Percentiles rank a stretch among this genome's conserved stretches.
These are phyloP conservation scores for Trametes elegans DNA, from an alignment of 768 basidiomycete genomes.

Conservation along the genomic window DNA sequence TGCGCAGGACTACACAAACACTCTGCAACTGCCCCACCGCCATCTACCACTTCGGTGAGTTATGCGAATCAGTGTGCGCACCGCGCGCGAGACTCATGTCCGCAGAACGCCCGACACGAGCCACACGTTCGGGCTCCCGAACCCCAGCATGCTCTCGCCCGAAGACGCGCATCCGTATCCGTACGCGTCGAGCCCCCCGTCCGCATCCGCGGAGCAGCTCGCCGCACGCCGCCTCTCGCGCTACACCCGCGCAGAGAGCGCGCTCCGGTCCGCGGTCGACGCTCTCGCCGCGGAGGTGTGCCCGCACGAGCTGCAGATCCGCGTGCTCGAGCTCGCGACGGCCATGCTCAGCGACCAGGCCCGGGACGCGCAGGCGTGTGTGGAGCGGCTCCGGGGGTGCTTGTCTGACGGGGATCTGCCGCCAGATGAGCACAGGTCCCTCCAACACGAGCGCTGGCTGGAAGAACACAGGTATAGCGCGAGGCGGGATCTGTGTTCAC, in stretches of 20 bases:
- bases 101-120: conserved; percentile 23
- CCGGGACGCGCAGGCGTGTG: conserved; percentile 42
- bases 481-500: conserved; percentile 32
- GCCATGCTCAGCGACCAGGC: conserved; percentile 43
- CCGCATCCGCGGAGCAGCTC: conserved; percentile 5
- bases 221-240: conserved; percentile 34
- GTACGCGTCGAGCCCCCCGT: not conserved
- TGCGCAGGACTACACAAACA: conserved; percentile 1
- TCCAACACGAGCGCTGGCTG: conserved; percentile 50
- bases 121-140: conserved; percentile 23
- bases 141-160: conserved; percentile 14
- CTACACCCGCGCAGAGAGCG: conserved; percentile 44
- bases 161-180: not conserved
- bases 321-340: conserved; percentile 44
- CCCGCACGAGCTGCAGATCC: conserved; percentile 46
- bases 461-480: conserved; percentile 44
- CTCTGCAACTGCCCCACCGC: not conserved
- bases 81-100: not conserved
- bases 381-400: conserved; percentile 37
- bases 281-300: conserved; percentile 35
- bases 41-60: conserved; percentile 10
- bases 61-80: not conserved
- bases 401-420: conserved; percentile 35
- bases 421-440: conserved; percentile 34
- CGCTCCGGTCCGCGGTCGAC: conserved; percentile 37